phyloP scores from a whole-genome alignment of 768 basidiomycete genomes.

The Cyclocybe cylindracea region DNA sequence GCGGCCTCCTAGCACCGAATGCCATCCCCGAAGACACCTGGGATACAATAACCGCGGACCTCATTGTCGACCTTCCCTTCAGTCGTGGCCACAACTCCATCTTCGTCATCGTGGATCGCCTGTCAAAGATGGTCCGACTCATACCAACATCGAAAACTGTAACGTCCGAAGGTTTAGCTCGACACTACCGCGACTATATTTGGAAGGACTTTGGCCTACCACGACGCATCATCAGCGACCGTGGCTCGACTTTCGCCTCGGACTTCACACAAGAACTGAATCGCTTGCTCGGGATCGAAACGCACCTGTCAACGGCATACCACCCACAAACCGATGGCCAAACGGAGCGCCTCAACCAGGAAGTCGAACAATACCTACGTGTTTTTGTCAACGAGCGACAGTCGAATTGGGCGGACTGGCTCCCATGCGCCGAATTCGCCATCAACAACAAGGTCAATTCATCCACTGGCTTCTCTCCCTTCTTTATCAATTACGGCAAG shows the following conservation, averaged over 20 bases:
- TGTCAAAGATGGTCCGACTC: constrained; percentile 18
- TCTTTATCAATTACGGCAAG: constrained; percentile 30
- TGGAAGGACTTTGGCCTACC: constrained; percentile 29
- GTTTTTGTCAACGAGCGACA: constrained; percentile 27
- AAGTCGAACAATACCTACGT: constrained; percentile 28
- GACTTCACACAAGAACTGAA: constrained; percentile 31
- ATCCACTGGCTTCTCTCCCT: constrained; percentile 27
- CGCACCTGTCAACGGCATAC: constrained; percentile 38
- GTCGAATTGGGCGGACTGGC: constrained; percentile 30
- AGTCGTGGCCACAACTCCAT: constrained; percentile 33
- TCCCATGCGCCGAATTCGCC: constrained; percentile 32
- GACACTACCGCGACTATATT: constrained; percentile 18
- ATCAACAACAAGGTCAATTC: constrained; percentile 27
- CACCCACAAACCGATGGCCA: constrained; percentile 36
- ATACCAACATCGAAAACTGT: constrained; percentile 20
- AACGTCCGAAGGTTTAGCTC: constrained; percentile 16
- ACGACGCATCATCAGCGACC: constrained; percentile 23
- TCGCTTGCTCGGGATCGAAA: constrained; percentile 29
- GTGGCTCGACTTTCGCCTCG: constrained; percentile 29
- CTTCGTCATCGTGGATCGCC: constrained; percentile 27
- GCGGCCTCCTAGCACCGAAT: constrained; percentile 19
- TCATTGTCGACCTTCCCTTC: constrained; percentile 32
- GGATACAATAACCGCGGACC: constrained; percentile 36
- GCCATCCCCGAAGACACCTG: constrained; percentile 23
- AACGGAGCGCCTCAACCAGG: constrained; percentile 31